phyloP scores from a whole-genome alignment of 345 rosid species.

The Eucalyptus rudis region DNA sequence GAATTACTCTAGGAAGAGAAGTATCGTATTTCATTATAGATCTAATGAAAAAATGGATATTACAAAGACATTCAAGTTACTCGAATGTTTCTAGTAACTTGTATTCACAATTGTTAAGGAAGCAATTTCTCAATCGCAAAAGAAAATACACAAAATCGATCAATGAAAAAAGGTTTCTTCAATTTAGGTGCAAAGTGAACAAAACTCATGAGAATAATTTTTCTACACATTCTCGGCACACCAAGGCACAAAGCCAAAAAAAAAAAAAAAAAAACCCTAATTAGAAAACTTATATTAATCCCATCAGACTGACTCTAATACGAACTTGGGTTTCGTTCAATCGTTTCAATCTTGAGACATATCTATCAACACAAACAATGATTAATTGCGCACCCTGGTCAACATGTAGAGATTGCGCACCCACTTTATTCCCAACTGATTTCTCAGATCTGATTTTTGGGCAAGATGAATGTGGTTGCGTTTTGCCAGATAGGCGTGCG shows the following conservation, averaged over 20 bases:
- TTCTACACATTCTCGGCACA: not conserved
- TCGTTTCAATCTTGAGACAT: too few relatives aligned
- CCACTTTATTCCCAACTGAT: not conserved
- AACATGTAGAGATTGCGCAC: too few relatives aligned
- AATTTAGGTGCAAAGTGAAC: not conserved
- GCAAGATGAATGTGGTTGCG: not conserved
- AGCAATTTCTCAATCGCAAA: not conserved
- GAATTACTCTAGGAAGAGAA: not conserved
- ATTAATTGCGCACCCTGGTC: too few relatives aligned
- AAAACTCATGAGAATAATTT: not conserved
- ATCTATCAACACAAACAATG: too few relatives aligned
- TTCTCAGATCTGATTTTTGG: too few relatives aligned
- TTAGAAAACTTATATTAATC: not conserved
- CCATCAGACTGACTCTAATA: too few relatives aligned
- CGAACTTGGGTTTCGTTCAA: not conserved
- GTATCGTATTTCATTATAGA: too few relatives aligned
- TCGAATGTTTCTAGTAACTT: not conserved
- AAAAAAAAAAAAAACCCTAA: too few relatives aligned
- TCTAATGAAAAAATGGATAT: too few relatives aligned
- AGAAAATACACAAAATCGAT: too few relatives aligned
- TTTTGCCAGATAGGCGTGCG: not conserved
- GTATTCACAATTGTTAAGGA: not conserved
- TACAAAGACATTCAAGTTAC: too few relatives aligned
- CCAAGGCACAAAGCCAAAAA: not conserved
- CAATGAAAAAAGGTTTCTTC: not conserved